Base-by-base conservation (phyloP, 1,284 basidiomycete species). In the Austropuccinia psidii region DNA sequence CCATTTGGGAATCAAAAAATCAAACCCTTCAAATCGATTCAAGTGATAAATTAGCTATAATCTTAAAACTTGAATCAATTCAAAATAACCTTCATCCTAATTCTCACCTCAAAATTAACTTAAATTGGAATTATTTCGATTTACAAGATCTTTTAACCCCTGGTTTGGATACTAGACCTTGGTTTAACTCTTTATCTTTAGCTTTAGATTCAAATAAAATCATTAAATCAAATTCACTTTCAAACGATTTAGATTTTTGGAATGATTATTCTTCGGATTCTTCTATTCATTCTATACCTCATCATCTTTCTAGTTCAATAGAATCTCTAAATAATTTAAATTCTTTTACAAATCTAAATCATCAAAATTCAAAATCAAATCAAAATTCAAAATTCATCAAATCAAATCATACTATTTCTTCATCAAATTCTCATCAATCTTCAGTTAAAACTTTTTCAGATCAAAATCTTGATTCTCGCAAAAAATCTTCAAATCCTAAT, bases 61-160 rank as follows among this genome's bases (percentile, higher is more conserved):
- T 61, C 35, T 41, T 61, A 2, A 61, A 61, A 37, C 39, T 61
- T 13, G 58, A 61, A 29, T 4, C 1, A 6, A 55, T 17, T 29
- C 17, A 37, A 24, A 5, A 19, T 39, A 2, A 21, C 29, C 39
- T 43, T n/a, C 33, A n/a, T n/a, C 57, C 9, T 11, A 27, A n/a
- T 15, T 27, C 27, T 27, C 39, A 11, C 13, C n/a, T n/a, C 11
- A 45, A 45, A 45, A 27, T 21, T 29, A n/a, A 17, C 6, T 4
- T 61, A 13, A 21, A 27, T 29, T 61, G 58, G 58, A 61, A 61
- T 27, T 61, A 61, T 29, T 61, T 61, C 39, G 58, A 61, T 27
- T 27, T 61, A 3, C 58, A 61, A 39, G 58, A 61, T 45, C 17
- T 61, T 11, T 37, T 61, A 8, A 61, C 58, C 8, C 58, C 58